Percentiles rank a stretch among this genome's conserved stretches.
These are phyloP conservation scores for Marasmius oreades DNA, from an alignment of 1,284 basidiomycete species.

Conservation along the genomic window DNA sequence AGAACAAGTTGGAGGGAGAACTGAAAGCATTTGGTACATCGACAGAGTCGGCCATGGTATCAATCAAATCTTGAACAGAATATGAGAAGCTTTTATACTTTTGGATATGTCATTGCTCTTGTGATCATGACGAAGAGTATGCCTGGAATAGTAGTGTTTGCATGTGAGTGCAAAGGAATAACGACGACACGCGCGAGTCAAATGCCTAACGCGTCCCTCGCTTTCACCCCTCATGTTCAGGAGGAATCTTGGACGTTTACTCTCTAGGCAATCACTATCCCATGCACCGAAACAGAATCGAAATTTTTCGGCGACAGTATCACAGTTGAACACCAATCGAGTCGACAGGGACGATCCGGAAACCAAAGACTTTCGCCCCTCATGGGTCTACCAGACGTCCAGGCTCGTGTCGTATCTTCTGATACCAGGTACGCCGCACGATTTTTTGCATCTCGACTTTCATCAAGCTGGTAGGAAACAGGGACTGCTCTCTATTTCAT, in stretches of 20 bases:
- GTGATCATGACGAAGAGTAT: neutral
- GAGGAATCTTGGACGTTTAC: neutral
- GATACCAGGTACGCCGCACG: slow-evolving; percentile 43
- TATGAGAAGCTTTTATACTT: neutral
- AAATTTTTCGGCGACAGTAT: neutral
- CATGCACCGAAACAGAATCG: neutral
- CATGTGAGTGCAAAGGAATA: neutral
- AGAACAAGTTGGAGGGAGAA: slow-evolving; percentile 23
- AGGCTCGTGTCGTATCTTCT: slow-evolving; percentile 42
- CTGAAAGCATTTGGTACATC: slow-evolving; percentile 16
- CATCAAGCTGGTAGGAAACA: slow-evolving; percentile 23
- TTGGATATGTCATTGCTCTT: neutral
- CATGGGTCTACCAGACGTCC: slow-evolving; percentile 51
- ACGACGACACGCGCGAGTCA: too few species aligned
- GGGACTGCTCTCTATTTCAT: slow-evolving; percentile 51
- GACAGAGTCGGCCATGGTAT: neutral
- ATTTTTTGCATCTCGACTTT: neutral
- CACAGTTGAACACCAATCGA: too few species aligned
- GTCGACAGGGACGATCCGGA: slow-evolving; percentile 13
- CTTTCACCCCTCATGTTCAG: neutral
- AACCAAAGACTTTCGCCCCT: slow-evolving; percentile 44
- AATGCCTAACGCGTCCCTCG: too few species aligned
- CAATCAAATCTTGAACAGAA: neutral
- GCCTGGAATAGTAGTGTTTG: neutral
- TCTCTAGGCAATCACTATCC: neutral